Evolutionary conservation across 305 asterid genomes (phyloP).

Genomic region (Fraxinus xanthoxyloides): DNA sequence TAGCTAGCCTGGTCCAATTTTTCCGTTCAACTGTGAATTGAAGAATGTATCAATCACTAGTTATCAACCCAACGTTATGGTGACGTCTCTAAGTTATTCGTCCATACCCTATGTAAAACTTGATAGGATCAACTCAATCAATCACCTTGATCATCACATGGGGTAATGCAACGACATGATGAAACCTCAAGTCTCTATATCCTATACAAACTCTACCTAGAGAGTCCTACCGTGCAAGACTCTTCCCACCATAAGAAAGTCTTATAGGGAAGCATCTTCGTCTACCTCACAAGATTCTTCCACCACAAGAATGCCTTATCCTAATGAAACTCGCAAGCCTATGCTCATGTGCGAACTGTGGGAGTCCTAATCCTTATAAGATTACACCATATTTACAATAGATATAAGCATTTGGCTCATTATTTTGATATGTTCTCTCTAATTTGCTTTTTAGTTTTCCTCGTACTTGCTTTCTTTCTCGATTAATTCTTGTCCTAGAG

Average conservation of each 20-base stretch:
- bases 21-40: not conserved
- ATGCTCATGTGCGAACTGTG: not conserved
- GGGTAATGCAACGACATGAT: not conserved
- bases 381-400: not conserved
- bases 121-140: not conserved
- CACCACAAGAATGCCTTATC: not conserved
- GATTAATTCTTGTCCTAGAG: too few species aligned
- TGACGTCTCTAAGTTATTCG: not conserved
- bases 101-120: not conserved
- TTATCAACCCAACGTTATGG: not conserved
- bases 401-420: not conserved
- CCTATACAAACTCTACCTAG: not conserved
- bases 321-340: not conserved
- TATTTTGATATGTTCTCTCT: not conserved
- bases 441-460: not conserved
- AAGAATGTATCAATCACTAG: not conserved
- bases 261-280: not conserved
- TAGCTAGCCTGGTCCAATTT: not conserved
- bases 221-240: not conserved
- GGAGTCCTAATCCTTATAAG: not conserved
- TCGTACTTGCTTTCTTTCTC: not conserved
- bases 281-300: not conserved
- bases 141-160: not conserved
- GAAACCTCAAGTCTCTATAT: not conserved
- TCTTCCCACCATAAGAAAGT: not conserved